phyloP scores from a whole-genome alignment of 768 basidiomycete species.

The Amanita polypyramis region DNA sequence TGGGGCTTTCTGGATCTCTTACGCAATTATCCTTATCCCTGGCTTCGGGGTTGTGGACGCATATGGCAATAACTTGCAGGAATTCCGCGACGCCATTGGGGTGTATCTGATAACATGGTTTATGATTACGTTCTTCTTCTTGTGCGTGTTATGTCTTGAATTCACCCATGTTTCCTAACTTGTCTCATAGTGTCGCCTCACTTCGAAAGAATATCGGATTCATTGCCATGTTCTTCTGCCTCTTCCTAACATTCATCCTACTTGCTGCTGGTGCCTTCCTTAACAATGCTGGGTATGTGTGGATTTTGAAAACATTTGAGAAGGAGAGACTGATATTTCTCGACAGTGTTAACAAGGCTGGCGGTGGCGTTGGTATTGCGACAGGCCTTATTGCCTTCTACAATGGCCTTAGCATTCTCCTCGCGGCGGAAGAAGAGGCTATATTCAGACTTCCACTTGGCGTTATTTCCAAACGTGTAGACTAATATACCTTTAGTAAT shows the following conservation, averaged over 20 bases:
- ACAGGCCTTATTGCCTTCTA: constrained; percentile 40
- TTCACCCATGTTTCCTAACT: background rate
- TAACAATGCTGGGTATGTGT: constrained; percentile 20
- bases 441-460: constrained; percentile 32
- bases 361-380: constrained; percentile 33
- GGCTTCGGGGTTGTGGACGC: constrained; percentile 49
- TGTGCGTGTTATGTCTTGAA: constrained; percentile 30
- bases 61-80: constrained; percentile 25
- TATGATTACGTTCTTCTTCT: constrained; percentile 56
- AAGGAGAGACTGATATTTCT: background rate
- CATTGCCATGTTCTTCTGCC: constrained; percentile 25
- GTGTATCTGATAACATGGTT: constrained; percentile 72
- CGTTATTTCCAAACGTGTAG: constrained; percentile 8
- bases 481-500: background rate
- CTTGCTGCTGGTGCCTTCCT: constrained; percentile 31
- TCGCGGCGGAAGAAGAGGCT: constrained; percentile 29
- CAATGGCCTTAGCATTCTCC: constrained; percentile 32
- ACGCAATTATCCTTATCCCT: constrained; percentile 63
- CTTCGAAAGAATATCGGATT: constrained; percentile 30
- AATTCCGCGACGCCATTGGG: constrained; percentile 48
- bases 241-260: constrained; percentile 30
- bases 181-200: constrained; percentile 21
- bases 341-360: constrained; percentile 27
- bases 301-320: background rate
- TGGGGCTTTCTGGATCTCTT: constrained; percentile 87